phyloP scores from a whole-genome alignment of 2,329 filamentous ascomycete species.

The Fusarium newnesense region DNA sequence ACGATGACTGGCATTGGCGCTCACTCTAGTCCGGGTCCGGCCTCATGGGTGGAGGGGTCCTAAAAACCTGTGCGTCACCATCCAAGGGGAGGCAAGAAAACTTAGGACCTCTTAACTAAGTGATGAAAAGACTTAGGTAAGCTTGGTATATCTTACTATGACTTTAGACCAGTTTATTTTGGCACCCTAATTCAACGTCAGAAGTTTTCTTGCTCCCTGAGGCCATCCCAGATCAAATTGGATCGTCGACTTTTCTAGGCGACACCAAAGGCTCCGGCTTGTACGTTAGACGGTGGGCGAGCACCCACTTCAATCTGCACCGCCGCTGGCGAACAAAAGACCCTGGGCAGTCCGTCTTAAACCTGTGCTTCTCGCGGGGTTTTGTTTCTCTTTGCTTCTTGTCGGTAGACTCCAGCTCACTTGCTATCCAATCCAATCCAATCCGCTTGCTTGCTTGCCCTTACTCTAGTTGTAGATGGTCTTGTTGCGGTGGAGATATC shows the following conservation, averaged over 20 bases:
- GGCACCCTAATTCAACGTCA: no score
- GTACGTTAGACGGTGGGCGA: slow-evolving; percentile 14
- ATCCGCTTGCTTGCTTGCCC: slow-evolving; percentile 19
- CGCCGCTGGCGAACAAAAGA: slow-evolving; percentile 40
- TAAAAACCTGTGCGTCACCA: slow-evolving; percentile 46
- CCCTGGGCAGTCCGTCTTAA: slow-evolving; percentile 8
- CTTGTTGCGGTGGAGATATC: slow-evolving; percentile 34
- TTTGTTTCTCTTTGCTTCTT: slow-evolving; percentile 15
- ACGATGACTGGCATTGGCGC: slow-evolving; percentile 46
- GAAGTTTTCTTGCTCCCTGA: no score
- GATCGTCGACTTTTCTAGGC: slow-evolving; percentile 40
- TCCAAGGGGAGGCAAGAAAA: neutral
- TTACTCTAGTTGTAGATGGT: slow-evolving; percentile 34
- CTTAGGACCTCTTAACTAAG: no score
- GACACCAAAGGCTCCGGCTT: slow-evolving; percentile 19
- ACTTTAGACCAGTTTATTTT: no score
- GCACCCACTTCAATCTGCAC: slow-evolving; percentile 31
- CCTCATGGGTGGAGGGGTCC: slow-evolving; percentile 38
- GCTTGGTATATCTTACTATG: no score
- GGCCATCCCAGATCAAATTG: slow-evolving; percentile 45
- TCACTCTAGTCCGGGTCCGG: slow-evolving; percentile 43
- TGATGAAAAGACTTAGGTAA: no score
- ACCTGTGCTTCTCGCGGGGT: slow-evolving; percentile 12
- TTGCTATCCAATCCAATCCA: slow-evolving; percentile 28
- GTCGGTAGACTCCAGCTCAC: slow-evolving; percentile 14